Base-by-base conservation (phyloP, 257 asterid genomes). In the Solanum rostratum region DNA sequence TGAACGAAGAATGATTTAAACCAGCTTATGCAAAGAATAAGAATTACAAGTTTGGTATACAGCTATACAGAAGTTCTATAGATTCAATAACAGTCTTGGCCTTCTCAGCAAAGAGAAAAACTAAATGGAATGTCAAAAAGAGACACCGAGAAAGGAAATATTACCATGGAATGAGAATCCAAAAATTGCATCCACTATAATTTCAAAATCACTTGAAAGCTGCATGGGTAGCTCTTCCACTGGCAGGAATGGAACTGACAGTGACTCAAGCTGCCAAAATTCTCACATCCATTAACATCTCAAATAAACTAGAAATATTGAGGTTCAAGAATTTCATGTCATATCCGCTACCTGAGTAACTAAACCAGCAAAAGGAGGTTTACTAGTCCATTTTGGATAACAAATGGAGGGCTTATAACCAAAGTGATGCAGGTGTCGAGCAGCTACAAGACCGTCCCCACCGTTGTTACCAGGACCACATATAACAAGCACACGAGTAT, bases 251-350 rank as follows among this genome's bases (percentile, higher is more conserved):
- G 98, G 97, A 85, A 93, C 59, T 69, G 97, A 90, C 81, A 96
- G 91, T 52, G 98, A 93, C 85, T 94, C 98, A 60, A 96, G 89
- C 99, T 96, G 88, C 94, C 91, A 92, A 90, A 87, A 63, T 50
- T 46, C 57, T 82, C 54, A 66, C 80, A 83, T 33, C 79, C 81
- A 86, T 91, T 79, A 93, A 93, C 80, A 41, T n/a, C 30, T 71
- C 54, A 71, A 71, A 71, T 71, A 71, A 71, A 43, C 55, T 71
- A 71, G 19, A 71, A 41, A 43, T 37, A 43, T 19, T 71, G 80
- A 85, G 46, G 80, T 27, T 54, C 16, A n/a, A 8, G 55, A 83
- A 85, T 54, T 45, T 84, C 71, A 78, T 62, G 84, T 11, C 85
- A 69, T 68, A 69, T 52, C 57, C 76, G 29, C 78, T 91, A 94